Evolutionary conservation across 108 stramenopile species (phyloP), one percentile per base, ranked within the genome.

Genomic region (Fistulifera pelliculosa): DNA sequence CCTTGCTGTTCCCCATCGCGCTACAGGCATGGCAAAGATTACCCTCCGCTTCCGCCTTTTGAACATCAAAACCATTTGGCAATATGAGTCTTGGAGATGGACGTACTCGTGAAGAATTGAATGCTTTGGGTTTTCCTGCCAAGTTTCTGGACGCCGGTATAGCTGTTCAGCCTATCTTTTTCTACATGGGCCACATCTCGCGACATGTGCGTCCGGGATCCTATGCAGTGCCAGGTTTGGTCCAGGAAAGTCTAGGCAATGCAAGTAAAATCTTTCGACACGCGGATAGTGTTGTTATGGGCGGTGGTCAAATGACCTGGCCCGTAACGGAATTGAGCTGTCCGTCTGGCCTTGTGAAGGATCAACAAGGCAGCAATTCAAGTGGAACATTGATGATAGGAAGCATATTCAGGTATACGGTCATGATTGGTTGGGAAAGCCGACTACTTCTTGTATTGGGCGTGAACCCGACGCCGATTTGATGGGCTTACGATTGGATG

Each of bases 331-430:
- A n/a, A 68, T 93, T 15, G 91, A 93, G 48, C 54, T 84, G 16
- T 88, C 91, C 15, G 47, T 80, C 13, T 88, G 82, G 82, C 87
- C 87, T 11, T 93, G 91, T 61, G 87, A 93, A 62, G 91, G 91
- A n/a, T 85, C 87, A 1, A 86, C 85, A 10, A 61, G 90, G 57
- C 90, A 93, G 57, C 52, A 73, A 51, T 87, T 83, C 65, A 49
- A 50, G 6, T 60, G 74, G 40, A 65, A 80, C 31, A 63, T 61
- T 3, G 60, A 65, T 25, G n/a, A n/a, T n/a, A 66, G 75, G 16
- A 55, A 71, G 26, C 68, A 62, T 0, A 57, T 86, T 38, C 55
- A 70, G 59, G 86, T 87, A 11, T 76, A 63, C 47, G 85, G 85
- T 21, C 83, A 83, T 54, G 85, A 83, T 47, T 87, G 80, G 85